Percentiles rank a stretch among this genome's conserved stretches.
Conservation (phyloP, 2,329 filamentous ascomycete species). For the Chrysoporthe cubensis region DNA sequence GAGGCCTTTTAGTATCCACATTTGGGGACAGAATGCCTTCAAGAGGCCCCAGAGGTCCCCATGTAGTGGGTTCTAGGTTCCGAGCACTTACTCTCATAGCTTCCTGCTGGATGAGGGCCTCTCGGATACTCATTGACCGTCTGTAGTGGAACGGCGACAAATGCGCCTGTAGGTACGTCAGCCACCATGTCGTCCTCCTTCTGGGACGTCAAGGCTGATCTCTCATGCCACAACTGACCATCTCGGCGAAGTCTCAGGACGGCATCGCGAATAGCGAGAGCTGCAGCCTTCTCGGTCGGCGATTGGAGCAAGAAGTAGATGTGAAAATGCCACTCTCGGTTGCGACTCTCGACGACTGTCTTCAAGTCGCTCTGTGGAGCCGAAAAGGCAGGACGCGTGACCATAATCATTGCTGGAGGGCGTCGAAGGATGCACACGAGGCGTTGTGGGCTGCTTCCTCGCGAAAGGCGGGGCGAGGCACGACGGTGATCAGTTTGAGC, state of each 20-base stretch:
- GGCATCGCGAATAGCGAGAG: constrained; percentile 40
- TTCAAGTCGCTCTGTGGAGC: constrained; percentile 35
- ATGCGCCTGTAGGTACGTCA: constrained; percentile 34
- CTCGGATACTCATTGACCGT: constrained; percentile 40
- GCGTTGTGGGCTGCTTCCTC: neutral
- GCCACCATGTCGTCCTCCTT: no score
- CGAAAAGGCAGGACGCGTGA: constrained; percentile 29
- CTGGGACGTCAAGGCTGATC: neutral
- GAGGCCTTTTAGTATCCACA: neutral
- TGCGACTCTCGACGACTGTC: constrained; percentile 37
- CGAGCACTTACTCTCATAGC: constrained; percentile 38
- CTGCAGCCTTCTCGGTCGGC: constrained; percentile 37
- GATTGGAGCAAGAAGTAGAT: constrained; percentile 42
- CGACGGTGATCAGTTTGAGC: neutral
- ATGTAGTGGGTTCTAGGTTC: neutral
- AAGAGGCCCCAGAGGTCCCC: neutral
- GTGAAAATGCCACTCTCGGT: constrained; percentile 41
- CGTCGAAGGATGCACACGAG: neutral
- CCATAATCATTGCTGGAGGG: constrained; percentile 22
- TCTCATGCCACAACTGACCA: constrained; percentile 30
- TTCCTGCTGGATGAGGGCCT: constrained; percentile 41
- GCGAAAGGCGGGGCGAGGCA: neutral
- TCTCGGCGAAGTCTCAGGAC: constrained; percentile 39
- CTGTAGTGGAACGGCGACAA: constrained; percentile 39
- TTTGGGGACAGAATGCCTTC: neutral